These are phyloP conservation scores for Alloteropsis semialata DNA, from an alignment of 176 grass and related monocot genomes.

Conservation along the genomic window DNA sequence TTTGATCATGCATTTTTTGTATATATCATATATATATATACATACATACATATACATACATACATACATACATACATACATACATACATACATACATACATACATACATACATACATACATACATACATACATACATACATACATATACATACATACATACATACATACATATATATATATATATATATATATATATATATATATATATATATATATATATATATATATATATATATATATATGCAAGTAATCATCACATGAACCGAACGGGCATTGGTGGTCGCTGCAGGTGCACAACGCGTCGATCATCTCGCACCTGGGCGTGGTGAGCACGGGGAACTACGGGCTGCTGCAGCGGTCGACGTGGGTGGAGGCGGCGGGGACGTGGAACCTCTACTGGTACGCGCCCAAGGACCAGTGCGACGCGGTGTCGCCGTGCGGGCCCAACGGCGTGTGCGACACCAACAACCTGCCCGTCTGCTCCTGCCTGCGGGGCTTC, in stretches of 20 bases:
- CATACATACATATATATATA: no score
- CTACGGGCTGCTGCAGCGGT: conserved; percentile 47
- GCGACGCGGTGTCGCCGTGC: conserved; percentile 54
- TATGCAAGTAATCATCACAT: not conserved
- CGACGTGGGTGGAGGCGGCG: conserved; percentile 44
- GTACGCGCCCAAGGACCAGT: conserved; percentile 58
- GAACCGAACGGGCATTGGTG: not conserved
- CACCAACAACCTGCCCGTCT: conserved; percentile 33
- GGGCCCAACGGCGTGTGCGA: conserved; percentile 53
- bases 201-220: no score
- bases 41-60: no score
- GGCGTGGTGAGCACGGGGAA: conserved; percentile 31
- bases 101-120: no score
- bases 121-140: no score
- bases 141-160: no score
- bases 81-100: no score
- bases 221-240: no score
- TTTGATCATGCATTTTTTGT: no score
- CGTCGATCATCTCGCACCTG: conserved; percentile 42
- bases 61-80: no score
- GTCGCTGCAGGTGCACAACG: conserved; percentile 26
- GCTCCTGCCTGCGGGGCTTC: conserved; percentile 54
- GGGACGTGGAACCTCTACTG: conserved; percentile 50
- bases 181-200: no score
- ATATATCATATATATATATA: no score